Base-by-base conservation (phyloP, 441 rosid genomes). In the Cnidoscolus chayamansa region DNA sequence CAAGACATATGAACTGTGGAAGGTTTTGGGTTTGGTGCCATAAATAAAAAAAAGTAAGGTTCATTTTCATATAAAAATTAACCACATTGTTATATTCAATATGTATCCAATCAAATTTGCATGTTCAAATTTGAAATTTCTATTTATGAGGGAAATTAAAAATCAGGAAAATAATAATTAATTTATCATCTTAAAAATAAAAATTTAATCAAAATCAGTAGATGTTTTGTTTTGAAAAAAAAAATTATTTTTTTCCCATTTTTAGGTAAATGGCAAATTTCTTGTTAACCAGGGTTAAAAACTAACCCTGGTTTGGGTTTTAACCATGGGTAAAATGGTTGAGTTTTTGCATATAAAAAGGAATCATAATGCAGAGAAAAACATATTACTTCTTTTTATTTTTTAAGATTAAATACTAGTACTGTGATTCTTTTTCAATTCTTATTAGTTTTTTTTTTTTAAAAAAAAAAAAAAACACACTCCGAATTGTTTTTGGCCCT, bases 261-360 rank as follows among this genome's bases (percentile, higher is more conserved):
- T 65, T 76, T 80, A 40, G 73, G 55, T 35, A 72, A 63, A 0
- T 63, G 63, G 7, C 67, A 70, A 16, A 54, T 17, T 47, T 68
- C 20, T 0, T 20, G 56, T 19, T 69, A 71, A 54, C 71, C 73
- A 55, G 61, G 48, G 79, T 81, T 68, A 76, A 77, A 76, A 72
- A 13, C 56, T 65, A 73, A 82, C 81, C 79, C 63, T 74, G 55
- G 71, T 79, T 77, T 74, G 61, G 72, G 67, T 59, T 81, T 80
- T 72, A 57, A 57, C 77, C 71, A 20, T 63, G 20, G 16, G 65
- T 50, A 19, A 71, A 67, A 31, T 43, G 45, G 51, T 37, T 59
- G 15, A 30, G 40, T 65, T 53, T 68, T 63, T 43, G 56, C 62
- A 32, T 72, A 72, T 72, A 77, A 72, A 30, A 68, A 53, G 31